Percentiles rank a stretch among this genome's conserved stretches.
These are phyloP conservation scores for Hygrophoropsis aurantiaca DNA, from an alignment of 768 basidiomycete species.

Conservation along the genomic window DNA sequence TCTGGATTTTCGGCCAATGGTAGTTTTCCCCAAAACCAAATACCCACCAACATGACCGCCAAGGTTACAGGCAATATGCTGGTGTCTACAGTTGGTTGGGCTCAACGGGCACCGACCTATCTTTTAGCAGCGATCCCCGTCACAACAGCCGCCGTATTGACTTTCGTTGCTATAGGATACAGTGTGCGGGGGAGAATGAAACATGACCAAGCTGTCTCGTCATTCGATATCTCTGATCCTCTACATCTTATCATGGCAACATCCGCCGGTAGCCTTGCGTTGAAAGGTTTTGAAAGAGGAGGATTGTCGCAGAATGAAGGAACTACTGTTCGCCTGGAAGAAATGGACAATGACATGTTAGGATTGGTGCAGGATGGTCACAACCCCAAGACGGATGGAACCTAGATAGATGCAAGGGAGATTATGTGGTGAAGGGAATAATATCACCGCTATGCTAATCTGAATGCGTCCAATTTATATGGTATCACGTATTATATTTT, in stretches of 20 bases:
- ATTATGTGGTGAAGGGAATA: no score
- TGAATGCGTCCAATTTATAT: no score
- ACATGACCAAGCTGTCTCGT: neutral
- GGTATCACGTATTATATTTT: neutral
- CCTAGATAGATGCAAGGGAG: neutral
- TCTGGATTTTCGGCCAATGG: slow-evolving; percentile 4
- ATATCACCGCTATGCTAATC: no score
- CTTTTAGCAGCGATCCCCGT: neutral
- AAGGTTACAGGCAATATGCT: slow-evolving; percentile 1
- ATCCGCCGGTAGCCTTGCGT: neutral
- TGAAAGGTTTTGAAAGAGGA: neutral
- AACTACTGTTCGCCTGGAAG: neutral
- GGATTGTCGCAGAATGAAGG: neutral
- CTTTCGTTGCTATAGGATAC: neutral
- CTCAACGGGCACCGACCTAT: neutral
- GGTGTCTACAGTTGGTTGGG: slow-evolving; percentile 7
- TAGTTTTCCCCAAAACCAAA: neutral
- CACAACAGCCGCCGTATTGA: slow-evolving; percentile 1
- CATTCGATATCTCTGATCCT: slow-evolving; percentile 2
- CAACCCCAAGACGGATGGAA: no score
- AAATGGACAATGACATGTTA: neutral
- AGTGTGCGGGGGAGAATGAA: neutral
- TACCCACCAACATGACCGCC: slow-evolving; percentile 1
- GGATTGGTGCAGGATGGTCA: no score
- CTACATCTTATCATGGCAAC: slow-evolving; percentile 9